Percentiles rank a stretch among this genome's conserved stretches.
These are phyloP conservation scores for Heliocybe sulcata DNA, from an alignment of 1,284 basidiomycete genomes.

Conservation along the genomic window DNA sequence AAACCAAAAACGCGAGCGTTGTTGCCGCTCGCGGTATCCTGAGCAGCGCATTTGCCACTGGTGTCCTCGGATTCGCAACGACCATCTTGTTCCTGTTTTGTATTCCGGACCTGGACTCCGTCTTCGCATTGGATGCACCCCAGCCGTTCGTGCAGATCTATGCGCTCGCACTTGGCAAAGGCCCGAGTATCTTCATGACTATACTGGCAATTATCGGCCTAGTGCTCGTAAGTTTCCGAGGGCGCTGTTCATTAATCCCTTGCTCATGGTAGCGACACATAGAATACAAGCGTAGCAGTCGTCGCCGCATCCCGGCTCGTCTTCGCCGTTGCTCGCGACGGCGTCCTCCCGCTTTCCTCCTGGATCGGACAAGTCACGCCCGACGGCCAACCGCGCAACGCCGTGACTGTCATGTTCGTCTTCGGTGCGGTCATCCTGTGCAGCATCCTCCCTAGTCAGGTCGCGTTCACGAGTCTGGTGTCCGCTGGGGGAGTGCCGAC, in stretches of 20 bases:
- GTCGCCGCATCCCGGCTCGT: slow-evolving; percentile 81
- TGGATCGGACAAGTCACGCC: slow-evolving; percentile 74
- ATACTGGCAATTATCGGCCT: slow-evolving; percentile 71
- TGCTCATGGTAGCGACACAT: slow-evolving; percentile 3
- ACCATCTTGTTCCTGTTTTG: slow-evolving; percentile 83
- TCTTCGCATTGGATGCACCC: slow-evolving; percentile 71
- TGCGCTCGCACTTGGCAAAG: slow-evolving; percentile 70
- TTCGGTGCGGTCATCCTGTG: slow-evolving; percentile 70
- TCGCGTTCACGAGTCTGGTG: slow-evolving; percentile 81
- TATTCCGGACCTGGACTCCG: slow-evolving; percentile 65
- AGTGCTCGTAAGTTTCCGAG: slow-evolving; percentile 48
- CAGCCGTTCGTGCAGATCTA: slow-evolving; percentile 87
- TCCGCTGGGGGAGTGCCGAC: slow-evolving; percentile 78
- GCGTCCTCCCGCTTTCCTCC: slow-evolving; percentile 71
- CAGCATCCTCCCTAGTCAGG: slow-evolving; percentile 79
- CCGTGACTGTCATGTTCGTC: slow-evolving; percentile 75
- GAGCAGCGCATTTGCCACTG: slow-evolving; percentile 67
- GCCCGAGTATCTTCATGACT: slow-evolving; percentile 79
- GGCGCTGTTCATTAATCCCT: not conserved
- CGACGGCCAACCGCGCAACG: slow-evolving; percentile 70
- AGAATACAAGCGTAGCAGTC: slow-evolving; percentile 81
- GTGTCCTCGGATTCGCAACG: slow-evolving; percentile 65
- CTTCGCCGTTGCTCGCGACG: slow-evolving; percentile 84
- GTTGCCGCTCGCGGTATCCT: slow-evolving; percentile 77
- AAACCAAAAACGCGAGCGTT: slow-evolving; percentile 81